Evolutionary conservation across 495 filamentous ascomycete genomes (phyloP), one percentile per base, ranked within the genome.

Genomic region (Pseudoneurospora amorphoporcata): DNA sequence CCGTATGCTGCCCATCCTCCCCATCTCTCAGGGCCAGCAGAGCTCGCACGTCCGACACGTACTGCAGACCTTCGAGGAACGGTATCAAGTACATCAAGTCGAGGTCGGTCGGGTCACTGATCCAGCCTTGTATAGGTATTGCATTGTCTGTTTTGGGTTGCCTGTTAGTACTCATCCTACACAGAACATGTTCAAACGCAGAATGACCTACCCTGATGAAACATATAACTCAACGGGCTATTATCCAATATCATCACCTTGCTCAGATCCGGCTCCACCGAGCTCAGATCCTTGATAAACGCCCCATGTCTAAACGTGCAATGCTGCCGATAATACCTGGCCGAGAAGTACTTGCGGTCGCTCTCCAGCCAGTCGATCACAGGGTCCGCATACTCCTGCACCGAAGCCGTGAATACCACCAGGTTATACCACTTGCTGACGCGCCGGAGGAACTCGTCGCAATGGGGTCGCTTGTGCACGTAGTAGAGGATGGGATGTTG

Each of bases 191-290:
- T 23, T 23, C 23, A 23, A 23, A 23, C 23, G 23, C 23, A 32
- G 29, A 39, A 45, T 14, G 68, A 75, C 85, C 61, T 80, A 97
- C 95, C 96, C 89, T 97, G 93, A 79, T 99, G 95, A 84, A 99
- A 99, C 84, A 97, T 93, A 81, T 99, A 99, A 82, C 94, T 97
- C 85, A 97, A 89, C 16, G 95, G 96, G 79, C 94, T 97, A 78
- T 99, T 99, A 82, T 99, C 95, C 79, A 98, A 84, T 75, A 99
- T 99, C 92, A 98, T 97, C 68, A 98, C 95, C 83, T 91, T 94
- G 78, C 94, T 97, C 79, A 99, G 83, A 79, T 98, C 95, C 41
- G 95, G 93, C 85, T 99, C 95, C 37, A 99, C 93, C 32, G 93
- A 92, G 81, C 93, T 95, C 69, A 99, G 86, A 81, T 99, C 95